Evolutionary conservation across 331 rosid species (phyloP).

Genomic region (Rhamnella rubrinervis): DNA sequence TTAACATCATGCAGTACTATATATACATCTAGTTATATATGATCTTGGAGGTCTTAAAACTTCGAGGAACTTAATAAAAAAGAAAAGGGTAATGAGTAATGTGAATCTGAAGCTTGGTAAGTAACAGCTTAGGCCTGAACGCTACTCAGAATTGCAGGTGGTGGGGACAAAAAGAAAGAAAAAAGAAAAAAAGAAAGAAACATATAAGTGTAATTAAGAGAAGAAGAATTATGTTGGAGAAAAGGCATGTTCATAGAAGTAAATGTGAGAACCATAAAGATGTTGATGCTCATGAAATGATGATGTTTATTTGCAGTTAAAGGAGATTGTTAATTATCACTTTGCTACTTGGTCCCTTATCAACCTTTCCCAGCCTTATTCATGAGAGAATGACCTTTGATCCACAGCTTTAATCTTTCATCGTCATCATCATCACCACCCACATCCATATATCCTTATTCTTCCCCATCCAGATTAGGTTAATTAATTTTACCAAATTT

Average conservation of each 20-base stretch:
- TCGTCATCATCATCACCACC: slow-evolving; percentile 20
- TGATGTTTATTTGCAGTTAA: slow-evolving; percentile 17
- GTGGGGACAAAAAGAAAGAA: neutral
- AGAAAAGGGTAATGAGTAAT: no score
- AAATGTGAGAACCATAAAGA: slow-evolving; percentile 39
- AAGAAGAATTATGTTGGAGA: slow-evolving; percentile 22
- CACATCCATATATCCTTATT: no score
- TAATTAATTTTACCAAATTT: no score
- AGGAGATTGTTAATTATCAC: slow-evolving; percentile 20
- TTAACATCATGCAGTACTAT: no score
- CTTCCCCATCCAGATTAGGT: no score
- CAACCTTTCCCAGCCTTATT: slow-evolving; percentile 23
- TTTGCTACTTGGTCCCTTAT: slow-evolving; percentile 33
- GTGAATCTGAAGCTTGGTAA: no score
- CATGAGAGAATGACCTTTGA: slow-evolving; percentile 31
- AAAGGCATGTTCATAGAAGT: slow-evolving; percentile 25
- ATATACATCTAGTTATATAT: no score
- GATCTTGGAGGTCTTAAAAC: no score
- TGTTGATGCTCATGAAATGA: slow-evolving; percentile 30
- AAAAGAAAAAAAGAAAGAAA: neutral
- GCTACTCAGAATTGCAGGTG: no score
- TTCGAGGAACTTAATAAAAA: no score
- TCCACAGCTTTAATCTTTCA: slow-evolving; percentile 21
- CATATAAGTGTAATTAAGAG: neutral
- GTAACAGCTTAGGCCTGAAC: no score